Percentiles rank a stretch among this genome's conserved stretches.
These are phyloP conservation scores for Liquidambar formosana DNA, from an alignment of 164 flowering plant species.

Conservation along the genomic window DNA sequence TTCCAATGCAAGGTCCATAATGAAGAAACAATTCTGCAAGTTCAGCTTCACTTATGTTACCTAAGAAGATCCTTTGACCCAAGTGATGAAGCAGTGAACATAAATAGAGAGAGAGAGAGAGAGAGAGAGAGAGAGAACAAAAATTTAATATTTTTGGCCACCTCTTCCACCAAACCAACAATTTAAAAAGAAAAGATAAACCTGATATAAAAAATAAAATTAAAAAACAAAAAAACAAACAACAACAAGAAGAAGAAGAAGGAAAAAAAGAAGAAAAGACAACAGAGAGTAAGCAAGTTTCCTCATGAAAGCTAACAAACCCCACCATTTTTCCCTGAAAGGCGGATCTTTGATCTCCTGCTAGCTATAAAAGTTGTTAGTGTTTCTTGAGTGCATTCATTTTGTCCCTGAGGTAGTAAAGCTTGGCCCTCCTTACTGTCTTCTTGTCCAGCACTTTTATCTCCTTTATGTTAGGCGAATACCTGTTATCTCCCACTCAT, in stretches of 20 bases:
- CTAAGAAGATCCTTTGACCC: not conserved
- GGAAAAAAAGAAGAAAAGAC: no score
- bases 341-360: not conserved
- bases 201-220: not conserved
- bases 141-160: not conserved
- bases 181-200: not conserved
- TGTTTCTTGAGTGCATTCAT: constrained; percentile 75
- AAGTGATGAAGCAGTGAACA: not conserved
- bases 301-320: not conserved
- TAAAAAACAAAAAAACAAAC: no score
- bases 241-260: no score
- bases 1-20: not conserved
- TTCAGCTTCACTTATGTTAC: not conserved
- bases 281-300: not conserved
- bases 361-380: constrained; percentile 8
- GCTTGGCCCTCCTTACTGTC: constrained; percentile 83
- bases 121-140: no score
- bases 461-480: constrained; percentile 88
- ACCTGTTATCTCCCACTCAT: constrained; percentile 41
- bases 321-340: constrained; percentile 1
- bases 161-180: no score
- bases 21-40: not conserved
- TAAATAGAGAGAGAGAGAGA: no score
- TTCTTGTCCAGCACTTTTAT: constrained; percentile 79
- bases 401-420: constrained; percentile 78